Evolutionary conservation across 2,329 filamentous ascomycete genomes (phyloP).

Genomic region (Xylaria sp.): DNA sequence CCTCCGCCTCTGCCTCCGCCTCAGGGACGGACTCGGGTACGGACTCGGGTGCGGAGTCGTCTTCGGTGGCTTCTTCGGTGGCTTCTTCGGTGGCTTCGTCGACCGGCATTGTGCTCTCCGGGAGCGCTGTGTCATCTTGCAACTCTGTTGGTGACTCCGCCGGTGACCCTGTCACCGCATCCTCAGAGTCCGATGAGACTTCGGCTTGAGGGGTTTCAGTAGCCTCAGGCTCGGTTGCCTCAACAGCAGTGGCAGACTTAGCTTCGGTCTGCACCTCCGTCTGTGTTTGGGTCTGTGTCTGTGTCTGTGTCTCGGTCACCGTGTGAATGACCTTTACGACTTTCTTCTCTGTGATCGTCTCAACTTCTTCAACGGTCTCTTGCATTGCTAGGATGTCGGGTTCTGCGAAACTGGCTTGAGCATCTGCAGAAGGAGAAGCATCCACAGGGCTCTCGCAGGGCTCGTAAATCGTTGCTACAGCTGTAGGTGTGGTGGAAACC

Average conservation of each 20-base stretch:
- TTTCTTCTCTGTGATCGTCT: constrained; percentile 40
- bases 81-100: not conserved
- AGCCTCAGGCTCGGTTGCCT: constrained; percentile 44
- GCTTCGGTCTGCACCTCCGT: constrained; percentile 48
- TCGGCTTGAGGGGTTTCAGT: constrained; percentile 20
- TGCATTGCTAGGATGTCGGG: not conserved
- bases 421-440: not conserved
- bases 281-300: constrained; percentile 46
- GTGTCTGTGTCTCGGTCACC: constrained; percentile 45
- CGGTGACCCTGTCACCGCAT: not conserved
- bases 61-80: no score
- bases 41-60: not conserved
- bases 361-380: constrained; percentile 28
- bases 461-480: constrained; percentile 40
- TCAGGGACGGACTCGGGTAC: not conserved
- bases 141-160: no score
- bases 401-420: not conserved
- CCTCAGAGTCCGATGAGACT: not conserved
- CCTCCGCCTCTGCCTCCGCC: not conserved
- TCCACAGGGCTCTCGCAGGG: constrained; percentile 38
- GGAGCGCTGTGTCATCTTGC: not conserved
- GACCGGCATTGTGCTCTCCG: not conserved
- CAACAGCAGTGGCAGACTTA: constrained; percentile 42
- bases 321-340: constrained; percentile 42
- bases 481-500: constrained; percentile 3